Evolutionary conservation across 179 eudicot genomes (phyloP), one percentile per base, ranked within the genome.

Genomic region (Silene noctiflora): DNA sequence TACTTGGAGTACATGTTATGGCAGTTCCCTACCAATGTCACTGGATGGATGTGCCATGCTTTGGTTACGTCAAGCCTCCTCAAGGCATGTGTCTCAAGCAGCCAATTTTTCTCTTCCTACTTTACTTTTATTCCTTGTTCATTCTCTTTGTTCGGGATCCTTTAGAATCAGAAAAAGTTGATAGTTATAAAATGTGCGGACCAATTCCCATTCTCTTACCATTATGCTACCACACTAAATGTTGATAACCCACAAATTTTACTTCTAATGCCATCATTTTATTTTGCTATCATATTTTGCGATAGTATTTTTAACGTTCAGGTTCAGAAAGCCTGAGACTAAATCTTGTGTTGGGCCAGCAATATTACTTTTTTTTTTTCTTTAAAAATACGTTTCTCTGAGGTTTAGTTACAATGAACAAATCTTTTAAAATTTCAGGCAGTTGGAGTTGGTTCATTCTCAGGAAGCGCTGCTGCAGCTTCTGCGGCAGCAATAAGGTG

Each of bases 401-500:
- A 22, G 22, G 22, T 71, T 39, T 35, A 6, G 51, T 51, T 13
- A 31, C 66, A 12, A 22, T 70, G 33, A 67, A 55, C 48, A 27
- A 76, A 10, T 29, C 51, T 16, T 42, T n/a, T 44, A 8, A 71
- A n/a, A 21, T 8, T 85, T 78, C 87, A 94, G 98, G 97, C 98
- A 69, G 96, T 94, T 83, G 98, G 98, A 64, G 92, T 90, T 60
- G 96, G 94, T 84, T 90, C 90, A 73, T 88, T 89, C 86, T 81
- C 93, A 21, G 98, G 93, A 81, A 90, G 93, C 76, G 76, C 91
- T 60, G 94, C 90, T 58, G 98, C 97, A 69, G 98, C 97, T 76
- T 90, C 98, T 67, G 94, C 98, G 48, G 97, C 97, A 84, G 97
- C 98, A 74, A 94, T 94, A 81, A 90, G 98, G 98, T 92, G 60